These are phyloP conservation scores for Blastocystis hominis DNA, from an alignment of 352 stramenopile genomes.

Conservation along the genomic window DNA sequence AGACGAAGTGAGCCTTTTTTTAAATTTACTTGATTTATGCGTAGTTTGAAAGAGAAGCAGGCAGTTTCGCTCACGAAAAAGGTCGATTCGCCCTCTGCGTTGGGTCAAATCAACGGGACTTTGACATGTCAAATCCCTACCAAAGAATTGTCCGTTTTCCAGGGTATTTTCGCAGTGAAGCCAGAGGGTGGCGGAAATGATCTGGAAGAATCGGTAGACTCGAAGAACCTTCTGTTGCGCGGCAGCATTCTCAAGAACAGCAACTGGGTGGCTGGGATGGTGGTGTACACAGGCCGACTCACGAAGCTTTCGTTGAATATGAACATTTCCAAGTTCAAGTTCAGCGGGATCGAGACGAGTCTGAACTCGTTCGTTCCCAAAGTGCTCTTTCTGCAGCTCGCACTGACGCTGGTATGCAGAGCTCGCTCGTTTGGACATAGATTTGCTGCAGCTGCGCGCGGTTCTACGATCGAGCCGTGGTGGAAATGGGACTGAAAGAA, in stretches of 20 bases:
- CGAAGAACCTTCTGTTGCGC: slow-evolving; percentile 80
- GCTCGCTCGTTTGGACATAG: background rate
- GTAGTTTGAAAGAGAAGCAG: slow-evolving; percentile 56
- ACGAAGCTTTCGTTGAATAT: slow-evolving; percentile 66
- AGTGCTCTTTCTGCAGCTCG: slow-evolving; percentile 53
- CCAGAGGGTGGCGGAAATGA: background rate
- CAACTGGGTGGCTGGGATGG: slow-evolving; percentile 79
- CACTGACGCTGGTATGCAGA: slow-evolving; percentile 41
- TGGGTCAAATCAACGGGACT: background rate
- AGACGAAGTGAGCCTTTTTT: slow-evolving; percentile 46
- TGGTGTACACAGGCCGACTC: slow-evolving; percentile 79
- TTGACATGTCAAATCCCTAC: slow-evolving; percentile 17
- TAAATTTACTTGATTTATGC: background rate
- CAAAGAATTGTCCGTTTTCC: slow-evolving; percentile 38
- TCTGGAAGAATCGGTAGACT: slow-evolving; percentile 64
- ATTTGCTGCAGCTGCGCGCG: background rate
- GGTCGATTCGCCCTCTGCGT: background rate
- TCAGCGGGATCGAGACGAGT: slow-evolving; percentile 56
- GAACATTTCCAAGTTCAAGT: slow-evolving; percentile 58
- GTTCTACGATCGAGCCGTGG: background rate
- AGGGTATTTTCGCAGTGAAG: slow-evolving; percentile 32
- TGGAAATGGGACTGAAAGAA: background rate
- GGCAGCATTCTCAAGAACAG: slow-evolving; percentile 84
- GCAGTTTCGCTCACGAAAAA: background rate
- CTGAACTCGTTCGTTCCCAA: slow-evolving; percentile 55